Evolutionary conservation across 345 rosid species (phyloP).

Genomic region (Sisymbrium altissimum): DNA sequence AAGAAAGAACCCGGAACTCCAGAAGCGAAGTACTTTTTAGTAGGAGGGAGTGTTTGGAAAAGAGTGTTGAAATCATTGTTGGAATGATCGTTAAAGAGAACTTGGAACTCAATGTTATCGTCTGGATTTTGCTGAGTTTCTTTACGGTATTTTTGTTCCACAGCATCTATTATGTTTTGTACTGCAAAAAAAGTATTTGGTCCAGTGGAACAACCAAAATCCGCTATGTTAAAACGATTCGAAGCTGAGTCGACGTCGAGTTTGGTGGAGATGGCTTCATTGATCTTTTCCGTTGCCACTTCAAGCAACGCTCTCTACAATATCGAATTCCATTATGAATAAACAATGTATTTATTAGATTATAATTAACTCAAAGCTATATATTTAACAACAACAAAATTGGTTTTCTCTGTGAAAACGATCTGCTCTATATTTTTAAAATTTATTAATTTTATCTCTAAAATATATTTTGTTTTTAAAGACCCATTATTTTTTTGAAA

Average conservation of each 20-base stretch:
- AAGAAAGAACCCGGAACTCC: constrained; percentile 49
- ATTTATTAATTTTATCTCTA: background rate
- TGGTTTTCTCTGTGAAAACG: background rate
- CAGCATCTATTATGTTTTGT: constrained; percentile 34
- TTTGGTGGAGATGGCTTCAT: constrained; percentile 37
- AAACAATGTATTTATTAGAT: background rate
- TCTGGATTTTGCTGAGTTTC: background rate
- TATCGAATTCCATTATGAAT: background rate
- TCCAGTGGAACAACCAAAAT: constrained; percentile 38
- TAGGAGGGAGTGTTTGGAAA: constrained; percentile 37
- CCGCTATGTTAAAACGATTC: constrained; percentile 22
- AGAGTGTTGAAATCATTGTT: constrained; percentile 59
- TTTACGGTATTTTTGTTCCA: background rate
- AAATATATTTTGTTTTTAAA: too few species aligned
- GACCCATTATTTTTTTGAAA: too few species aligned
- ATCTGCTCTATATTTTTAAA: background rate
- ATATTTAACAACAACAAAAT: background rate
- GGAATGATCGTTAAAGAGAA: constrained; percentile 43
- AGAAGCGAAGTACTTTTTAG: constrained; percentile 27
- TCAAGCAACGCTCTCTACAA: constrained; percentile 33
- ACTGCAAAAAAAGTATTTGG: constrained; percentile 34
- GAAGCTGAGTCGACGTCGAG: constrained; percentile 34
- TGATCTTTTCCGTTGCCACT: constrained; percentile 31
- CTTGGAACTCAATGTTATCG: constrained; percentile 22
- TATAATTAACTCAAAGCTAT: background rate